These are phyloP conservation scores for Colletotrichum echinochloae DNA, from an alignment of 2,329 filamentous ascomycete genomes.

Conservation along the genomic window DNA sequence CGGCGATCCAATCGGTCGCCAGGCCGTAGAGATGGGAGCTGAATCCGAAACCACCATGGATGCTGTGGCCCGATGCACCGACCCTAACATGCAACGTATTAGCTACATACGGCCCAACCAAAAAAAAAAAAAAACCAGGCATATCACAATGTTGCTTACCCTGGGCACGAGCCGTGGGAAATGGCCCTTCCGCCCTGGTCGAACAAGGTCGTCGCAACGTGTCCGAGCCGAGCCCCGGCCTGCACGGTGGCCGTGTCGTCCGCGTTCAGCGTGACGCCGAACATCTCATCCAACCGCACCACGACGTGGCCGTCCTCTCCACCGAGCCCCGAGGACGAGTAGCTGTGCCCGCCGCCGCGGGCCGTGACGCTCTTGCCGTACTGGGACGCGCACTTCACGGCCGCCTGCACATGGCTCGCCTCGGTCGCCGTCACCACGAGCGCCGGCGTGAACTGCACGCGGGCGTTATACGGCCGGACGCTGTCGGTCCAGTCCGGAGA, in stretches of 20 bases:
- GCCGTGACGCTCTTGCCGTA: slow-evolving; percentile 60
- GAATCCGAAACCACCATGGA: slow-evolving; percentile 56
- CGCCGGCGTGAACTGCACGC: slow-evolving; percentile 53
- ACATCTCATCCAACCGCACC: slow-evolving; percentile 60
- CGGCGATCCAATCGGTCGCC: slow-evolving; percentile 52
- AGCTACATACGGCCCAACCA: neutral
- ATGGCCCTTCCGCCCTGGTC: slow-evolving; percentile 55
- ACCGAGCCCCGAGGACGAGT: slow-evolving; percentile 61
- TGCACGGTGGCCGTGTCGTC: slow-evolving; percentile 56
- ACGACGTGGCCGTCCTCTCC: slow-evolving; percentile 62
- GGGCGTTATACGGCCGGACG: slow-evolving; percentile 48
- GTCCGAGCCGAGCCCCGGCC: slow-evolving; percentile 63
- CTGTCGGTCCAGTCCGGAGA: slow-evolving; percentile 43
- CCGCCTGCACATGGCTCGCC: slow-evolving; percentile 57
- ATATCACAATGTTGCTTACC: slow-evolving; percentile 49
- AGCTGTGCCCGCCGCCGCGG: slow-evolving; percentile 64
- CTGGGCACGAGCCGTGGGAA: slow-evolving; percentile 65
- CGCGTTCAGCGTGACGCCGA: slow-evolving; percentile 56
- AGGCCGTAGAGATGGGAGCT: slow-evolving; percentile 44
- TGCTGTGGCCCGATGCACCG: slow-evolving; percentile 54
- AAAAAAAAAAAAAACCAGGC: no score
- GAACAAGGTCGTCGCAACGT: slow-evolving; percentile 56
- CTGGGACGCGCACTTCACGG: slow-evolving; percentile 58
- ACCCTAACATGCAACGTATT: slow-evolving; percentile 46
- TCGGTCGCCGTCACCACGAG: slow-evolving; percentile 59